phyloP scores from a whole-genome alignment of 257 asterid species.

The Jacaranda copaia region DNA sequence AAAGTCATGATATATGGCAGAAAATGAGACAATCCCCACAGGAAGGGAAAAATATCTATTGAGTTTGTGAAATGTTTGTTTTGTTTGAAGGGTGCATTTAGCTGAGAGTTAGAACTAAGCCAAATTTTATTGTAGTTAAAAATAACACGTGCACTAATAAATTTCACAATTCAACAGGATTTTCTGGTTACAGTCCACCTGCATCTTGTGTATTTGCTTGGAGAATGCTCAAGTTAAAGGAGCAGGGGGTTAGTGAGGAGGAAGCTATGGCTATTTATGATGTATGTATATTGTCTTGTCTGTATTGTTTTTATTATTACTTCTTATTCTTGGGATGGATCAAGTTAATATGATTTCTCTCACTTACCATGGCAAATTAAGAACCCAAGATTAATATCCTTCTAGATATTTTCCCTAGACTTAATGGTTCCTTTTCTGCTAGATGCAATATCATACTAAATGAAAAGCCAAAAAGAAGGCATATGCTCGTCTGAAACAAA shows the following conservation, averaged over 20 bases:
- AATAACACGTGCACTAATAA: neutral
- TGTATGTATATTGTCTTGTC: constrained; percentile 50
- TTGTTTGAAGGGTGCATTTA: neutral
- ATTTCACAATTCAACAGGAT: constrained; percentile 52
- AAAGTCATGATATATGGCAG: neutral
- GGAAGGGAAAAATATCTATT: neutral
- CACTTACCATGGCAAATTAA: constrained; percentile 1
- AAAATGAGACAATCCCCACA: neutral
- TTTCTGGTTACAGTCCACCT: constrained; percentile 73
- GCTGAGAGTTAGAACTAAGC: constrained; percentile 3
- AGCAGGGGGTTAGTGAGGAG: constrained; percentile 68
- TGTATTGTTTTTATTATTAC: neutral
- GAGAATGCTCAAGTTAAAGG: constrained; percentile 89
- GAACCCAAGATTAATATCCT: constrained; percentile 3
- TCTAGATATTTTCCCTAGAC: neutral
- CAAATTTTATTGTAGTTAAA: neutral
- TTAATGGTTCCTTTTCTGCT: constrained; percentile 29
- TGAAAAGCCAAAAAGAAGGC: constrained; percentile 68
- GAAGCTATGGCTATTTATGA: constrained; percentile 79
- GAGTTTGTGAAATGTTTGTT: constrained; percentile 12
- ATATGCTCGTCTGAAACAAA: constrained; percentile 71
- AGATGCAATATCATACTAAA: constrained; percentile 78
- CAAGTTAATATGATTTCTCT: neutral
- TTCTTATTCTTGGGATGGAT: neutral
- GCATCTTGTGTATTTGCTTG: constrained; percentile 79